These are phyloP conservation scores for Botrytis deweyae DNA, from an alignment of 2,329 filamentous ascomycete species.

Conservation along the genomic window DNA sequence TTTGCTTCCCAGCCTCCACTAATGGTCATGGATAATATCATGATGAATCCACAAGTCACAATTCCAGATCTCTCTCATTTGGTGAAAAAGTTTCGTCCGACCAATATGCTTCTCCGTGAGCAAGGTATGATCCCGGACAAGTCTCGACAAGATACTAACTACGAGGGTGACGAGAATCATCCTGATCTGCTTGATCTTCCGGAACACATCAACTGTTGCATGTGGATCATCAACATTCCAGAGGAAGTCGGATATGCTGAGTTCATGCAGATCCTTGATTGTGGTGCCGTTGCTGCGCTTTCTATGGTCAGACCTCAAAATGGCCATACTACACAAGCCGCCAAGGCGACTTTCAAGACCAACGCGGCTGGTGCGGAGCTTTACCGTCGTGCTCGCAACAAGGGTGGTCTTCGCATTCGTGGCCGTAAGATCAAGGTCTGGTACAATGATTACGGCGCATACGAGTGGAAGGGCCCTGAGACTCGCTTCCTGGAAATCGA, in stretches of 20 bases:
- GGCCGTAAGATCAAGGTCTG: constrained; percentile 8
- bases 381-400: background rate
- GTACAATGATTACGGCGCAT: constrained; percentile 19
- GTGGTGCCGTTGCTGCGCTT: constrained; percentile 7
- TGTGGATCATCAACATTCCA: constrained; percentile 32
- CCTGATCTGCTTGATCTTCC: constrained; percentile 23
- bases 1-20: background rate
- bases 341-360: constrained; percentile 10
- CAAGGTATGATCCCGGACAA: background rate
- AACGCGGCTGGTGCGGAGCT: background rate
- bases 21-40: background rate
- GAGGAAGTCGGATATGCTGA: constrained; percentile 13
- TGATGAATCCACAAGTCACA: background rate
- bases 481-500: constrained; percentile 19
- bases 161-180: constrained; percentile 11
- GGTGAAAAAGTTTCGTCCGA: constrained; percentile 10
- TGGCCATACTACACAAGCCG: background rate
- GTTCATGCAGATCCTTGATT: constrained; percentile 15
- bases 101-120: constrained; percentile 19
- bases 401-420: background rate
- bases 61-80: background rate
- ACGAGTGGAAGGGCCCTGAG: constrained; percentile 8
- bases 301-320: background rate
- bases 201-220: constrained; percentile 28
- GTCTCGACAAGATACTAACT: background rate